Percentiles rank a stretch among this genome's conserved stretches.
These are phyloP conservation scores for Trifolium repens DNA, from an alignment of 306 rosid genomes.

Conservation along the genomic window DNA sequence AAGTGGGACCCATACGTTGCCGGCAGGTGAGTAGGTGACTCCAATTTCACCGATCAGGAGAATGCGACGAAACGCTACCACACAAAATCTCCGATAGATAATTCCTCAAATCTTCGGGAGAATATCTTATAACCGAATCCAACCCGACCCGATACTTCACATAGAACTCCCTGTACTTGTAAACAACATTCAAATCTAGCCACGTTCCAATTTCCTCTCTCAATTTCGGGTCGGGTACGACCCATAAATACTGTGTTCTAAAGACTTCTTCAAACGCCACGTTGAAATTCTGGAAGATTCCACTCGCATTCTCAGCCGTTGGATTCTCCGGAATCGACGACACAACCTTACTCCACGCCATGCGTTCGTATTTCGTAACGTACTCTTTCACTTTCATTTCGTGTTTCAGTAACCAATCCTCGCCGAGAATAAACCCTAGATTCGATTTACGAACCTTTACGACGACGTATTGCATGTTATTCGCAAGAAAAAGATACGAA, in stretches of 20 bases:
- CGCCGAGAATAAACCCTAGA: slow-evolving; percentile 60
- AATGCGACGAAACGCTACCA: slow-evolving; percentile 53
- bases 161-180: slow-evolving; percentile 48
- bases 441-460: slow-evolving; percentile 63
- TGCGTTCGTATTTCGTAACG: slow-evolving; percentile 68
- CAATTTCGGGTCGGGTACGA: slow-evolving; percentile 64
- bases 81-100: slow-evolving; percentile 60
- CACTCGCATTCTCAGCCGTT: slow-evolving; percentile 54
- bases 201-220: slow-evolving; percentile 62
- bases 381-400: slow-evolving; percentile 75
- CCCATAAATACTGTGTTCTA: slow-evolving; percentile 62
- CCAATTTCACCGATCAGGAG: slow-evolving; percentile 43
- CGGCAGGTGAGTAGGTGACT: slow-evolving; percentile 10
- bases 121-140: slow-evolving; percentile 37
- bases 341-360: slow-evolving; percentile 76
- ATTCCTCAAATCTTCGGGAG: slow-evolving; percentile 63
- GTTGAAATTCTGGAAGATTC: slow-evolving; percentile 48
- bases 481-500: slow-evolving; percentile 86
- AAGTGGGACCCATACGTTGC: slow-evolving; percentile 2
- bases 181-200: slow-evolving; percentile 50
- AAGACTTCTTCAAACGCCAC: slow-evolving; percentile 57
- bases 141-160: slow-evolving; percentile 46
- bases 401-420: slow-evolving; percentile 64
- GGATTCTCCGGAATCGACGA: slow-evolving; percentile 62
- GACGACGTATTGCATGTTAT: slow-evolving; percentile 86